Evolutionary conservation across 257 asterid species (phyloP), one percentile per base, ranked within the genome.

Genomic region (Linaria vulgaris): DNA sequence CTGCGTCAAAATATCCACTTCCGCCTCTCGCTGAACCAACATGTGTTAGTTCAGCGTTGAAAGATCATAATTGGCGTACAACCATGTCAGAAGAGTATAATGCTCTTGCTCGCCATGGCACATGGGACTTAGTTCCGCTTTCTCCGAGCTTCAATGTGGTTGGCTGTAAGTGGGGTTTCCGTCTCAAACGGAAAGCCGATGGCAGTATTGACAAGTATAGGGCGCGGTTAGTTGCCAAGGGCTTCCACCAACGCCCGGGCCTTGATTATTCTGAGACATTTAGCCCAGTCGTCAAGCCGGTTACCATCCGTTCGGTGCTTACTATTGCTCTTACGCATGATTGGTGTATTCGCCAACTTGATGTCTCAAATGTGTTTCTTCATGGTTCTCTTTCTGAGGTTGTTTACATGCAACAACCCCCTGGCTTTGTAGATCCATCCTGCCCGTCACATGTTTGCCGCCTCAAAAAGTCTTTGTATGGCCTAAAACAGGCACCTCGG

Each of bases 111-210:
- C n/a, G n/a, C n/a, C n/a, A n/a, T n/a, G n/a, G n/a, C 55, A 49
- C 55, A 4, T 49, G 55, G 55, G 55, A 49, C 16, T 27, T 66
- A 2, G 64, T 66, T 1, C 71, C 71, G 5, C 44, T 1, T 5
- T 15, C 68, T 0, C 8, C 68, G 12, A 15, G 13, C 25, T 7
- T 5, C 4, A 62, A 62, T 62, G 14, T 62, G 13, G 19, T 62
- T 9, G 44, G 68, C 39, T 45, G 39, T 9, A 46, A 62, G 47
- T 62, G 57, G 68, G 55, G 43, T 3, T 66, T 52, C 23, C 63
- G 64, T 3, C 30, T 53, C 10, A 65, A 65, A 13, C 30, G 20
- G 22, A 14, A 10, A 12, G 13, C 62, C 5, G 51, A n/a, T n/a
- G n/a, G n/a, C n/a, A n/a, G n/a, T n/a, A n/a, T n/a, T n/a, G n/a